Evolutionary conservation across 805 yeast species (phyloP), one percentile per base, ranked within the genome.

Genomic region (Starmerella apicola): DNA sequence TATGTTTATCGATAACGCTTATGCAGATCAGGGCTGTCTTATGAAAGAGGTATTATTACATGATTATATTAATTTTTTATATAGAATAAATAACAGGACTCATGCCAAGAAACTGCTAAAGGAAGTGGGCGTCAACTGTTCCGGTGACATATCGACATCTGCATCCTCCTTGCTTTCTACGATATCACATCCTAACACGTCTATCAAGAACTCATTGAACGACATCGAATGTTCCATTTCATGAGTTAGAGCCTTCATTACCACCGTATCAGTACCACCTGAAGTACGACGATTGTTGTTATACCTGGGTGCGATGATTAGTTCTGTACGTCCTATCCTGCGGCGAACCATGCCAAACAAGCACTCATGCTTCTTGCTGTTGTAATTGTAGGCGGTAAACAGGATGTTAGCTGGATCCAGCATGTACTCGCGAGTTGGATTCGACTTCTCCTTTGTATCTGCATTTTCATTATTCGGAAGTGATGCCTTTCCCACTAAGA

Each of bases 381-480:
- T 29, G 13, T 3, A 13, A 3, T 17, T 18, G n/a, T n/a, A n/a
- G 13, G 27, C 16, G 23, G n/a, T 24, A n/a, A 25, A n/a, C 6
- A 32, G 4, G 23, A 32, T 21, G 13, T 32, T 37, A 4, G 37
- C 24, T 4, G 37, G 36, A 21, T 32, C 9, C 35, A 37, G 21
- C 35, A 37, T 28, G 29, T 32, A 30, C 4, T 17, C 29, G n/a
- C 17, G n/a, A 13, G 8, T 27, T 7, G 15, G n/a, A n/a, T n/a
- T n/a, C n/a, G n/a, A n/a, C n/a, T n/a, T n/a, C n/a, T n/a, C n/a
- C n/a, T n/a, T n/a, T n/a, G n/a, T n/a, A n/a, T n/a, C n/a, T n/a
- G n/a, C n/a, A n/a, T n/a, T n/a, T n/a, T n/a, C n/a, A n/a, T n/a
- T n/a, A n/a, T n/a, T n/a, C n/a, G n/a, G n/a, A n/a, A n/a, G n/a